Base-by-base conservation (phyloP, 1,139 yeast genomes). In the Pichiaceae sp. region DNA sequence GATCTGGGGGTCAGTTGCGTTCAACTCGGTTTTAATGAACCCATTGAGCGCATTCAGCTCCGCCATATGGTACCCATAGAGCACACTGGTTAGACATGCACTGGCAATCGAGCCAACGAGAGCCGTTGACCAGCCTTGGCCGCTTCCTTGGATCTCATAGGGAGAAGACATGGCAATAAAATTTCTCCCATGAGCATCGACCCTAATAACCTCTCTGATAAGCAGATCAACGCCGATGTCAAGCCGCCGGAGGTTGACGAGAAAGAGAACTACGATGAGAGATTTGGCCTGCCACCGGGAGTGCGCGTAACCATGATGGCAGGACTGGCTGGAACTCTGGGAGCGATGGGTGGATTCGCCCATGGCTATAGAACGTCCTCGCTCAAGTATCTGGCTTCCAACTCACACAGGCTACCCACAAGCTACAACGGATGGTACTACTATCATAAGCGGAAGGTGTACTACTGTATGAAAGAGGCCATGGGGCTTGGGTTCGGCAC, bases 371-470 rank as follows among this genome's bases (percentile, higher is more conserved):
- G 69, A 41, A 48, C 56, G 4, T 63, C 83, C 1, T 72, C 84
- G 1, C 58, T 78, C 29, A 67, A 77, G 33, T 86, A 74, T 49
- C 64, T 85, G 38, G 86, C 89, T 1, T 87, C 83, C 46, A 85
- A 85, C 51, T 83, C 93, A 11, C 95, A 85, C 52, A 59, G 95
- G 33, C 62, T 86, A 42, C 95, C 95, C 3, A 66, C 62, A 17
- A 78, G 82, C 1, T 82, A 78, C 38, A 91, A 87, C 25, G 93
- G 91, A 0, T 85, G 95, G 95, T 86, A 82, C 54, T 82, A 81
- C 54, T 85, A 86, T 59, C 94, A 85, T 58, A 85, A 83, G 58
- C 71, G 86, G 46, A 85, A 84, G 62, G 82, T 83, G 57, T 83
- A 83, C 55, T 82, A 80, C 31, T 76, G 85, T 62, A 59, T 82